phyloP scores from a whole-genome alignment of 768 basidiomycete species.

The Phlebiopsis gigantea region DNA sequence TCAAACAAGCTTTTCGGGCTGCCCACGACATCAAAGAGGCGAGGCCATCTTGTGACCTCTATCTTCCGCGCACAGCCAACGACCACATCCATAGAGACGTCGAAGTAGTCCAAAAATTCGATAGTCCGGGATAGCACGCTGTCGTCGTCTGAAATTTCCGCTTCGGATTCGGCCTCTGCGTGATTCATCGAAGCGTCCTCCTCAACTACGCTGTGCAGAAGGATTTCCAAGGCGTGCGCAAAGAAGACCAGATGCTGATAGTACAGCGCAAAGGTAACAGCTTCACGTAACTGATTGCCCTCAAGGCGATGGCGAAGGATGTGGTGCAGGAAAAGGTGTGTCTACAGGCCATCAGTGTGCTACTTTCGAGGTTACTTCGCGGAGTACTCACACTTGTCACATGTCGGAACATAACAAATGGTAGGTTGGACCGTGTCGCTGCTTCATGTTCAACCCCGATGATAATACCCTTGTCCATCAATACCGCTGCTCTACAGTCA shows the following conservation, averaged over 20 bases:
- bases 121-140: slow-evolving; percentile 54
- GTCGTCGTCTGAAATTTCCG: slow-evolving; percentile 24
- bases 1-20: slow-evolving; percentile 90
- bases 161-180: slow-evolving; percentile 14
- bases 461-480: slow-evolving; percentile 99
- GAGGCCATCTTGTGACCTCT: slow-evolving; percentile 85
- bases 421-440: slow-evolving; percentile 64
- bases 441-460: slow-evolving; percentile 93
- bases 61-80: slow-evolving; percentile 96
- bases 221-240: slow-evolving; percentile 88
- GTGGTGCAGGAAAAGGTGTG: slow-evolving; percentile 91
- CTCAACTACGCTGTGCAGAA: slow-evolving; percentile 90
- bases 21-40: slow-evolving; percentile 86
- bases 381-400: slow-evolving; percentile 71
- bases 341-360: slow-evolving; percentile 39
- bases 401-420: slow-evolving; percentile 90
- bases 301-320: slow-evolving; percentile 80
- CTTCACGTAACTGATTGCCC: slow-evolving; percentile 57
- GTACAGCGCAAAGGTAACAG: slow-evolving; percentile 79
- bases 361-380: no score
- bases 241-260: slow-evolving; percentile 91
- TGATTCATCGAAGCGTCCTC: slow-evolving; percentile 49
- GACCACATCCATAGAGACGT: slow-evolving; percentile 85
- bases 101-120: slow-evolving; percentile 93
- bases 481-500: slow-evolving; percentile 58